Conservation (phyloP, 1,139 yeast species). For the Scheffersomyces segobiensis region DNA sequence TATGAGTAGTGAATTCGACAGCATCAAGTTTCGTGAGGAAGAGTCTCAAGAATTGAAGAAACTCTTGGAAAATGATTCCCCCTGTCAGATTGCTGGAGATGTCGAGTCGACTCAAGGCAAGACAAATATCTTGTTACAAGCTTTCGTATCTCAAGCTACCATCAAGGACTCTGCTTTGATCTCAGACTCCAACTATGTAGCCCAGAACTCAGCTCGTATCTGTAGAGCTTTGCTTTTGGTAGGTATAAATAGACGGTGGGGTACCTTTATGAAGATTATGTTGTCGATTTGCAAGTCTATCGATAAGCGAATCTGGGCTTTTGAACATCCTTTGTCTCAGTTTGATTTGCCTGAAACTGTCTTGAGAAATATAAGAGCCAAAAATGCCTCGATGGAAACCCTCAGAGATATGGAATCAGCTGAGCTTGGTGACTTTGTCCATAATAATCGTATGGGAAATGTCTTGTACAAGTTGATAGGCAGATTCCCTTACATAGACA, state of each 20-base stretch:
- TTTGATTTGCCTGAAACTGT: conserved; percentile 76
- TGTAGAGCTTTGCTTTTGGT: conserved; percentile 86
- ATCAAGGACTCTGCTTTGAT: conserved; percentile 78
- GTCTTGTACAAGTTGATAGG: conserved; percentile 61
- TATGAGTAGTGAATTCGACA: conserved; percentile 93
- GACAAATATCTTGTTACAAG: conserved; percentile 83
- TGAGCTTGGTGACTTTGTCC: conserved; percentile 89
- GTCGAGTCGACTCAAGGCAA: conserved; percentile 79
- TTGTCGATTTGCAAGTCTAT: conserved; percentile 82
- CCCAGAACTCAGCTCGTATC: conserved; percentile 92
- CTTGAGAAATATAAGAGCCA: conserved; percentile 59
- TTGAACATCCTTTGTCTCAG: conserved; percentile 87
- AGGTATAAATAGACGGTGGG: conserved; percentile 90
- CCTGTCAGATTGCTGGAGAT: conserved; percentile 84
- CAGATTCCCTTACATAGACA: conserved; percentile 69
- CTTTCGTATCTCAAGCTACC: conserved; percentile 75
- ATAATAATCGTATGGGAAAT: conserved; percentile 72
- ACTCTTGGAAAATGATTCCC: conserved; percentile 60
- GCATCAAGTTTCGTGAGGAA: conserved; percentile 85
- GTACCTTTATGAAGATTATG: conserved; percentile 70
- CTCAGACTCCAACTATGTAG: conserved; percentile 90
- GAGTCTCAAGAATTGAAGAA: conserved; percentile 72
- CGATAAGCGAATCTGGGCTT: conserved; percentile 84
- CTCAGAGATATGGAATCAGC: conserved; percentile 71
- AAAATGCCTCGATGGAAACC: conserved; percentile 67